Evolutionary conservation across 2,329 filamentous ascomycete genomes (phyloP).

Genomic region (Phialophora expanda): DNA sequence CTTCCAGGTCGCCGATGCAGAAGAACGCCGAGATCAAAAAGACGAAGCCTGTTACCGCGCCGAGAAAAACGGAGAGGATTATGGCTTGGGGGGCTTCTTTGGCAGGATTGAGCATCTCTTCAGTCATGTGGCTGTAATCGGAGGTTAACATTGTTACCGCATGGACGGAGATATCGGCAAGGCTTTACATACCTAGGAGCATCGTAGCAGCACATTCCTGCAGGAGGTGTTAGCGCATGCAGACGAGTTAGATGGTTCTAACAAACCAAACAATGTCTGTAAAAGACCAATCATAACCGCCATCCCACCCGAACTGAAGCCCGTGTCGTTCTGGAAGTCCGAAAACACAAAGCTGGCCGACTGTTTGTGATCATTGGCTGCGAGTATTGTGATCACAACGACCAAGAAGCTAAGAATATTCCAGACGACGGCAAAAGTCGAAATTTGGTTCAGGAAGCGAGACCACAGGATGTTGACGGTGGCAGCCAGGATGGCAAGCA

Average conservation of each 20-base stretch:
- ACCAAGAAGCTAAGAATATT: conserved; percentile 61
- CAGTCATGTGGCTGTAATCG: conserved; percentile 56
- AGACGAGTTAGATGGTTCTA: background rate
- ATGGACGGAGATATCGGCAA: background rate
- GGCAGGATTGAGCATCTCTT: conserved; percentile 58
- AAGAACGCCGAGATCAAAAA: conserved; percentile 59
- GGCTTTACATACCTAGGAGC: conserved; percentile 16
- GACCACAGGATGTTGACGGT: conserved; percentile 58
- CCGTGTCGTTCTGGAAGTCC: conserved; percentile 55
- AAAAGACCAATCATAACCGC: conserved; percentile 60
- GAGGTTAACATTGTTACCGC: background rate
- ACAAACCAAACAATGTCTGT: conserved; percentile 49
- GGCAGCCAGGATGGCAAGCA: conserved; percentile 53
- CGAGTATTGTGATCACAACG: conserved; percentile 59
- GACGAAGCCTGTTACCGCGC: conserved; percentile 54
- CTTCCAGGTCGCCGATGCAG: conserved; percentile 58
- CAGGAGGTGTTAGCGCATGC: background rate
- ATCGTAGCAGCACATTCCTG: conserved; percentile 43
- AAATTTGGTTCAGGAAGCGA: conserved; percentile 58
- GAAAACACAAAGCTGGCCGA: conserved; percentile 63
- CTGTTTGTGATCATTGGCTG: conserved; percentile 61
- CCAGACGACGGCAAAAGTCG: conserved; percentile 49
- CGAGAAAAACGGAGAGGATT: conserved; percentile 52
- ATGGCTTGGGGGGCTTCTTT: conserved; percentile 58
- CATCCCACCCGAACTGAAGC: conserved; percentile 57